Percentiles rank a stretch among this genome's conserved stretches.
Conservation (phyloP, 371 early-diverging fungal genomes). For the Funneliformis caledonium region DNA sequence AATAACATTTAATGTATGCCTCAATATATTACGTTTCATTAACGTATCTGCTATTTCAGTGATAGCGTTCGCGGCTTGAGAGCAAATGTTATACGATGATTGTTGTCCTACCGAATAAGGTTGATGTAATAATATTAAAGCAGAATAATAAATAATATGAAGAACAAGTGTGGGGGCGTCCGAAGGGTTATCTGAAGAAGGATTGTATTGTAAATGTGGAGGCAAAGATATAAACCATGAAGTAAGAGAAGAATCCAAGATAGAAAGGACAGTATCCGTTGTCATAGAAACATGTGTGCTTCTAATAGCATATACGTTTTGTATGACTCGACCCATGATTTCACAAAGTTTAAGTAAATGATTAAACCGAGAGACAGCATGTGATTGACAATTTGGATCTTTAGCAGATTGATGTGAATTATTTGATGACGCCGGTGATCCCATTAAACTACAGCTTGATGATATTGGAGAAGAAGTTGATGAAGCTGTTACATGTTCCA, state of each 20-base stretch:
- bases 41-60: constrained; percentile 25
- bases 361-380: constrained; percentile 31
- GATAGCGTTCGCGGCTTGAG: constrained; percentile 26
- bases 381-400: background rate
- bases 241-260: constrained; percentile 32
- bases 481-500: constrained; percentile 30
- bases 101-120: constrained; percentile 51
- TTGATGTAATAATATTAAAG: constrained; percentile 79
- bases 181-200: constrained; percentile 23
- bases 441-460: constrained; percentile 6
- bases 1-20: background rate
- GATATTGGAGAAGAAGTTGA: constrained; percentile 33
- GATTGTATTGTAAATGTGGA: constrained; percentile 35
- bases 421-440: background rate
- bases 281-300: constrained; percentile 17
- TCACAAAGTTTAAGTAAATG: constrained; percentile 33
- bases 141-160: constrained; percentile 81
- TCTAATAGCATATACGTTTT: constrained; percentile 30
- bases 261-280: constrained; percentile 31
- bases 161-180: constrained; percentile 9
- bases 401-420: background rate
- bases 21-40: constrained; percentile 1
- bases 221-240: constrained; percentile 37
- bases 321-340: constrained; percentile 34
- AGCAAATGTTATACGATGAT: constrained; percentile 25